Base-by-base conservation (phyloP, 192 early-diverging fungal genomes). In the Diversispora epigaea region DNA sequence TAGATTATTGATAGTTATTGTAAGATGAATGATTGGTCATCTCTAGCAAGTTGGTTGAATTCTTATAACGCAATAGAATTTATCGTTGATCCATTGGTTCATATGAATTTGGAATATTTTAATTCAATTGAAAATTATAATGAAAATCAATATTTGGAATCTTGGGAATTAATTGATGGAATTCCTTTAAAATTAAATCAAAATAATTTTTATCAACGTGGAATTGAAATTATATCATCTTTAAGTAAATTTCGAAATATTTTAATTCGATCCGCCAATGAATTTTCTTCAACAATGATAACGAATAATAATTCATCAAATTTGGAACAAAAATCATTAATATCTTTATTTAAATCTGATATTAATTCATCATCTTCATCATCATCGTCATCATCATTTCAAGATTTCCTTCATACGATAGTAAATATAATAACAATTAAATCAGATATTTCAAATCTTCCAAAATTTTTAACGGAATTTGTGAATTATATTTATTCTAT, bases 1-100 rank as follows among this genome's bases (percentile, higher is more conserved):
- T 32, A 72, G 70, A 72, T 75, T 15, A 64, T 75, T n/a, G 49
- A 75, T 41, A 21, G 47, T 41, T 75, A 75, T 64, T 64, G 58
- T 52, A 58, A 64, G 22, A 49, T 64, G 39, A 21, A 75, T 52
- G 73, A 75, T 44, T 21, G 63, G 22, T 40, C 55, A 19, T 75
- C 73, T 40, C 49, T 75, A 4, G 50, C 61, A n/a, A n/a, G 64
- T 64, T 75, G 73, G 73, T 39, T 75, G 19, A 8, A 43, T 56
- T 3, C 0, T 19, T 19, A 64, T 52, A 40, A 65, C 41, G 7
- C 52, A 32, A 10, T 3, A 6, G 73, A 62, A 62, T 54, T 2
- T 15, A 75, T 52, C 0, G 2, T 64, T 19, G 45, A 50, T 3
- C 61, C 73, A 4, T 75, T 75, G 73, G 9, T 14, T 9, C 22